Evolutionary conservation across 2,329 filamentous ascomycete genomes (phyloP), one percentile per base, ranked within the genome.

Genomic region (Penicillium sp.): DNA sequence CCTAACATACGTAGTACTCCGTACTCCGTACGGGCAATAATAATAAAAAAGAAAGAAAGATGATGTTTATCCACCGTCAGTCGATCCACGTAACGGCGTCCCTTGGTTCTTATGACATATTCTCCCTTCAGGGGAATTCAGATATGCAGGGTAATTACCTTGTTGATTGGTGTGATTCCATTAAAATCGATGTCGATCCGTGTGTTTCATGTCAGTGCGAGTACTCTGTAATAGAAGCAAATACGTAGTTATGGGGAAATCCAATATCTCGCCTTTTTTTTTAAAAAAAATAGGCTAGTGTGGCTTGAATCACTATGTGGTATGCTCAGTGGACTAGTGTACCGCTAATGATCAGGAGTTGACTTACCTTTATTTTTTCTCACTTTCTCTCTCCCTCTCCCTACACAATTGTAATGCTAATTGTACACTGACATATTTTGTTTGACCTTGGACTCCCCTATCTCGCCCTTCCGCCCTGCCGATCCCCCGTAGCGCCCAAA

Each of bases 401-500:
- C 9, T 9, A 16, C 24, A 11, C 14, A 16, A 22, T 43, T 43
- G 11, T 14, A n/a, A 5, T 32, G n/a, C 44, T 39, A 27, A 27
- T 27, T 27, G 24, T 16, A 27, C 13, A 40, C 14, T 9, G 22
- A 36, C 41, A 32, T 42, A 32, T 41, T 48, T 16, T 47, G 43
- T 45, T 45, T 53, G 32, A 43, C 45, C 45, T 53, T 34, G 51
- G 51, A 52, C 46, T 54, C 51, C 24, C 24, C 51, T 50, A 45
- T 50, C 46, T 54, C 45, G 40, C 46, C 51, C 50, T 55, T 53
- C 57, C 51, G 48, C 55, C 48, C 57, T 56, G 55, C 50, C 55
- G 55, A 61, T 60, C 57, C 52, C 51, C 46, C 48, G 42, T 60
- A 43, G 48, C 53, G 53, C 46, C 51, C 36, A 59, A 60, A 63